Percentiles rank a stretch among this genome's conserved stretches.
Conservation (phyloP, 2,329 filamentous ascomycete genomes). For the Camillea tinctor region DNA sequence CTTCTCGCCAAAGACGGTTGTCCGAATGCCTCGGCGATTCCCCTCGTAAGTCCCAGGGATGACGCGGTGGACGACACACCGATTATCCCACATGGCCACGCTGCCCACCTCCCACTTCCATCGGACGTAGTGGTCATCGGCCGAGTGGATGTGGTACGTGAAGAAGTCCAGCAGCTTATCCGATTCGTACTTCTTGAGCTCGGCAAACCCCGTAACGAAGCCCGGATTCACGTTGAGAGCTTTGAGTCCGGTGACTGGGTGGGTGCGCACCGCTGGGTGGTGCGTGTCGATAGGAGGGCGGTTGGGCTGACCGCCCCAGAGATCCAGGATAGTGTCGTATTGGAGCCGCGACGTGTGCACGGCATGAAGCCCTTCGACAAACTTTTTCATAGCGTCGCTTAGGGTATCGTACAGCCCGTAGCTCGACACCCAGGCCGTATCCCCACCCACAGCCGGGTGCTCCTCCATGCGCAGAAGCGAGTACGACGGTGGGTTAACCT, state of each 20-base stretch:
- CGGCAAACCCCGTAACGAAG: constrained; percentile 47
- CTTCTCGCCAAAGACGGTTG: constrained; percentile 45
- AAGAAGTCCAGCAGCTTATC: constrained; percentile 48
- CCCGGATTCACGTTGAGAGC: constrained; percentile 46
- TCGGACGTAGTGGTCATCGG: constrained; percentile 48
- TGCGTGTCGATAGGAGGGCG: constrained; percentile 46
- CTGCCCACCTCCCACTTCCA: constrained; percentile 50
- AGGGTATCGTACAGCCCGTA: constrained; percentile 46
- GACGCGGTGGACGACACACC: constrained; percentile 40
- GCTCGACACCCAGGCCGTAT: constrained; percentile 47
- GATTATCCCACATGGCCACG: constrained; percentile 52
- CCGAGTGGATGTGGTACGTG: constrained; percentile 45
- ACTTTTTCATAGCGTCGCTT: constrained; percentile 41
- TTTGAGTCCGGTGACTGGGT: constrained; percentile 47
- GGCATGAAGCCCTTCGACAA: constrained; percentile 43
- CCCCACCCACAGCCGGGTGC: constrained; percentile 45
- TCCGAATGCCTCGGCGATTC: constrained; percentile 38
- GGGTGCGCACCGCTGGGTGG: constrained; percentile 48
- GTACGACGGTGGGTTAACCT: constrained; percentile 50
- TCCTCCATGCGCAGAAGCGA: constrained; percentile 52
- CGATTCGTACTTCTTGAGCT: constrained; percentile 48
- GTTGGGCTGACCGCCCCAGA: constrained; percentile 41
- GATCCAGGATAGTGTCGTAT: constrained; percentile 47
- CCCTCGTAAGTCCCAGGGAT: constrained; percentile 41
- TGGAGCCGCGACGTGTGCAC: constrained; percentile 46